phyloP scores from a whole-genome alignment of 257 asterid species.

The Pogostemon cablin region DNA sequence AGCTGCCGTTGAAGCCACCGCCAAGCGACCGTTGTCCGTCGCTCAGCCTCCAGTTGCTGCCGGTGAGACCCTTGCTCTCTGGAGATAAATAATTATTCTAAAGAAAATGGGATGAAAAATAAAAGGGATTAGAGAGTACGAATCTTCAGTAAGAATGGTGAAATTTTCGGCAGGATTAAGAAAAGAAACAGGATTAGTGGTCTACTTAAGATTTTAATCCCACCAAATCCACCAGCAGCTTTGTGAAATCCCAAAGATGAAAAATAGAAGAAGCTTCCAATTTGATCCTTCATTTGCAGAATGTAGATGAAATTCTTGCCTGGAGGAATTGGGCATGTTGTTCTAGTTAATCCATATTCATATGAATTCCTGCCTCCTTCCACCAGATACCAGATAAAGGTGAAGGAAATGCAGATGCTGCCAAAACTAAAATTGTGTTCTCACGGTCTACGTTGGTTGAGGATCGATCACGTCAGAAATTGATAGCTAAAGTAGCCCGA shows the following conservation, averaged over 20 bases:
- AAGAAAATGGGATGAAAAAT: too few species aligned
- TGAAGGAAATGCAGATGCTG: too few species aligned
- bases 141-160: conserved; percentile 74
- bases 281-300: conserved; percentile 95
- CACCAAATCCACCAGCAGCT: conserved; percentile 96
- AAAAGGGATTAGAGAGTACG: conserved; percentile 44
- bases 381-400: too few species aligned
- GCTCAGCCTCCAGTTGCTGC: too few species aligned
- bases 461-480: too few species aligned
- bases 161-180: conserved; percentile 68
- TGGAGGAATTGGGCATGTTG: conserved; percentile 98
- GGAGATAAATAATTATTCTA: too few species aligned
- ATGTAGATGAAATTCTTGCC: conserved; percentile 84
- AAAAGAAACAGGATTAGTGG: conserved; percentile 85
- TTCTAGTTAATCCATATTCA: conserved; percentile 90
- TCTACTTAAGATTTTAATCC: conserved; percentile 79
- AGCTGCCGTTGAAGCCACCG: too few species aligned
- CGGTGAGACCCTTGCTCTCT: too few species aligned
- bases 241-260: conserved; percentile 90
- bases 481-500: too few species aligned
- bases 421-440: too few species aligned
- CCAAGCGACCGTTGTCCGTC: too few species aligned
- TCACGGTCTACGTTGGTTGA: too few species aligned
- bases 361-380: conserved; percentile 86
- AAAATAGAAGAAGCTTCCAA: conserved; percentile 87